Evolutionary conservation across 2,329 filamentous ascomycete genomes (phyloP).

Genomic region (Cladorrhinum sp.): DNA sequence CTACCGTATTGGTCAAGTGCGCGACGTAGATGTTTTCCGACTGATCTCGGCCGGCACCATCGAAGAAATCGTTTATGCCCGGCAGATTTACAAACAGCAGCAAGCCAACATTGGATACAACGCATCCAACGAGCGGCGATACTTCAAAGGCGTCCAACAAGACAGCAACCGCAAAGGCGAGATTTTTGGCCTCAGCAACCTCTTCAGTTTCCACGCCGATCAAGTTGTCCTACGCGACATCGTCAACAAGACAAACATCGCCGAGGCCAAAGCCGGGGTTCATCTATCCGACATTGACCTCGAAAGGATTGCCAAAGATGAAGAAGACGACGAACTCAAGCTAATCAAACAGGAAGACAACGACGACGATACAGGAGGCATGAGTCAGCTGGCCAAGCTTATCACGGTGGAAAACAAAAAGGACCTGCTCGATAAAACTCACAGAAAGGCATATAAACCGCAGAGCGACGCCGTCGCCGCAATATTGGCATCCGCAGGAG

Average conservation of each 20-base stretch:
- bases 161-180: constrained; percentile 81
- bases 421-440: constrained; percentile 34
- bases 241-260: constrained; percentile 96
- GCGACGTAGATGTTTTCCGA: constrained; percentile 93
- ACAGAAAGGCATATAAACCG: constrained; percentile 33
- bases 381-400: constrained; percentile 69
- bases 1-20: constrained; percentile 88
- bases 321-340: constrained; percentile 35
- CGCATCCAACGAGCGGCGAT: constrained; percentile 85
- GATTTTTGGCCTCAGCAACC: constrained; percentile 85
- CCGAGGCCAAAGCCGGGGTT: constrained; percentile 84
- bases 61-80: constrained; percentile 94
- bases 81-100: constrained; percentile 98
- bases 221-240: constrained; percentile 87
- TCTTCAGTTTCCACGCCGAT: constrained; percentile 78
- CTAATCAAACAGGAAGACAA: constrained; percentile 45
- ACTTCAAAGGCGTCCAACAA: constrained; percentile 93
- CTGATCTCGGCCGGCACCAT: constrained; percentile 89
- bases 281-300: constrained; percentile 74
- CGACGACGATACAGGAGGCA: constrained; percentile 58
- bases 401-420: constrained; percentile 47
- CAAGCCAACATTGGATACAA: constrained; percentile 97
- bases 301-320: constrained; percentile 56
- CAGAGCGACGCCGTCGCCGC: constrained; percentile 78
- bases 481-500: constrained; percentile 82